phyloP scores from a whole-genome alignment of 768 basidiomycete species.

The Phaeotremella skinneri region DNA sequence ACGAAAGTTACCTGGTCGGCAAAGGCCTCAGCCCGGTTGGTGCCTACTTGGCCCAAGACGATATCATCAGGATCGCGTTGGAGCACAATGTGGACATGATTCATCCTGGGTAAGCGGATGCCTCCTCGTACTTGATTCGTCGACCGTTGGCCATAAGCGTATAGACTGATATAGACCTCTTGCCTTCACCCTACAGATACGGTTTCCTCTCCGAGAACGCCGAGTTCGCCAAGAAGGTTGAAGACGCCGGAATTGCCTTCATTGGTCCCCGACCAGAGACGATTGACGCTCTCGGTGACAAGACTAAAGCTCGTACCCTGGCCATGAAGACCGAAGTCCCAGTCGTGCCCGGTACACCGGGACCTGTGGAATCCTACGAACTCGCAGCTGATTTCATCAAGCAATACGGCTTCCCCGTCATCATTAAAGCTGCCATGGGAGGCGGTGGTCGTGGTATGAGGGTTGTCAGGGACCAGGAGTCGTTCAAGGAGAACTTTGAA shows the following conservation, averaged over 20 bases:
- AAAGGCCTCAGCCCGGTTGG: slow-evolving; percentile 93
- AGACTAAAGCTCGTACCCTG: slow-evolving; percentile 91
- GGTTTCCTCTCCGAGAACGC: slow-evolving; percentile 98
- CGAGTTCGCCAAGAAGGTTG: slow-evolving; percentile 93
- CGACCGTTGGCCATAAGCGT: background rate
- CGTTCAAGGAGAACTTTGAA: slow-evolving; percentile 84
- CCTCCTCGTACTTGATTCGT: background rate
- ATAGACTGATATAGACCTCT: slow-evolving; percentile 2
- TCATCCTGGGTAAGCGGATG: slow-evolving; percentile 75
- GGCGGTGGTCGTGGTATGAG: slow-evolving; percentile 99
- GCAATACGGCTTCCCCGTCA: slow-evolving; percentile 96
- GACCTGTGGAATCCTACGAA: slow-evolving; percentile 73
- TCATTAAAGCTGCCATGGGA: slow-evolving; percentile 99
- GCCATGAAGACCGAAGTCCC: slow-evolving; percentile 82
- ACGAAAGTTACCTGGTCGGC: slow-evolving; percentile 98
- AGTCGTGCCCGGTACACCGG: slow-evolving; percentile 97
- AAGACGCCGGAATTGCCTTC: slow-evolving; percentile 94
- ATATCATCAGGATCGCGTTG: slow-evolving; percentile 92
- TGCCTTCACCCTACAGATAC: slow-evolving; percentile 60
- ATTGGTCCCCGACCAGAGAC: slow-evolving; percentile 93
- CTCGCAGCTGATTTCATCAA: slow-evolving; percentile 86
- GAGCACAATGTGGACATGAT: slow-evolving; percentile 99
- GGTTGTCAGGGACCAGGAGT: slow-evolving; percentile 88
- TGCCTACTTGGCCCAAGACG: slow-evolving; percentile 95
- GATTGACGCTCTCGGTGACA: slow-evolving; percentile 96